These are phyloP conservation scores for Rhododendron vialii DNA, from an alignment of 148 eudicot species.

Conservation along the genomic window DNA sequence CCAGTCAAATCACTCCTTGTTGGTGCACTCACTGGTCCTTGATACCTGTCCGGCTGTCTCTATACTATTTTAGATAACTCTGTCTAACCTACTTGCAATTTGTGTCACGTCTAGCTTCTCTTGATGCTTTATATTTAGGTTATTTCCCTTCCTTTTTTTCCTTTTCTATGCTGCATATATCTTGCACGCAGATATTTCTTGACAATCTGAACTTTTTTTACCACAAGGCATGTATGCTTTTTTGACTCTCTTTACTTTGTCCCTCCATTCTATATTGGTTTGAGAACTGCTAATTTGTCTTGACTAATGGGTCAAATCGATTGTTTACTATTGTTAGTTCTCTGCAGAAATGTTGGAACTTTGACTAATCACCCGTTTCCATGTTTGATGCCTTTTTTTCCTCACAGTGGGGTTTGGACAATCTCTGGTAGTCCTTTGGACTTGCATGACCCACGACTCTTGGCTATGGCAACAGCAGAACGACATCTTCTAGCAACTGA, in stretches of 20 bases:
- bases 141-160: neutral
- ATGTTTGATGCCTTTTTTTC: constrained; percentile 13
- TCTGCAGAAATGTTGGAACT: neutral
- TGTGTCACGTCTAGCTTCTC: neutral
- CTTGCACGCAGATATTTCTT: neutral
- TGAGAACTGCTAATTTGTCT: neutral
- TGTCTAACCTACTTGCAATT: neutral
- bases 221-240: neutral
- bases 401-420: constrained; percentile 47
- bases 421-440: constrained; percentile 62
- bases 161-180: neutral
- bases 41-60: neutral
- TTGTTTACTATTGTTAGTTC: neutral
- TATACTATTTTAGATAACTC: neutral
- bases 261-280: neutral
- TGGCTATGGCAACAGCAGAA: constrained; percentile 87
- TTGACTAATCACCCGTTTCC: neutral
- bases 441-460: constrained; percentile 61
- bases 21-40: neutral
- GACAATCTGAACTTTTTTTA: neutral
- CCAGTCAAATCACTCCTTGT: neutral
- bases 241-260: neutral
- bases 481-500: constrained; percentile 62
- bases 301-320: neutral
- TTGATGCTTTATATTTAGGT: neutral